These are phyloP conservation scores for Glycine soja DNA, from an alignment of 306 rosid species.

Conservation along the genomic window DNA sequence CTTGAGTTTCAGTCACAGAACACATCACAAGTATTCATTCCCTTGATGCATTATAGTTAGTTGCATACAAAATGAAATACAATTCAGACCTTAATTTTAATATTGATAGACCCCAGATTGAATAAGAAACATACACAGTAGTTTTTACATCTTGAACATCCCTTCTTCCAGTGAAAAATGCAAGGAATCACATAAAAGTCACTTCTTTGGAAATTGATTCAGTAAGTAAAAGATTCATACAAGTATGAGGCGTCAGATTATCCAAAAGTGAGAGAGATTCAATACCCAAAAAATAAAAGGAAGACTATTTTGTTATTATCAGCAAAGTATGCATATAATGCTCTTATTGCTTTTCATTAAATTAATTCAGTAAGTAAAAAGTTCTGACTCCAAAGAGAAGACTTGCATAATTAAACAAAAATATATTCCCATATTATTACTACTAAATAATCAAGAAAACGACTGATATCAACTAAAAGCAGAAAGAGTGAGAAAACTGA, in stretches of 20 bases:
- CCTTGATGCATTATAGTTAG: slow-evolving; percentile 16
- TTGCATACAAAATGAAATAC: background rate
- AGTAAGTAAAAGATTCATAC: background rate
- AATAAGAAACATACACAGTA: slow-evolving; percentile 21
- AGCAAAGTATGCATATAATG: background rate
- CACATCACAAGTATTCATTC: slow-evolving; percentile 12
- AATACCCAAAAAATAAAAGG: background rate
- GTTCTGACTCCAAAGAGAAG: slow-evolving; percentile 40
- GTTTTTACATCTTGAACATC: background rate
- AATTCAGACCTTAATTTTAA: background rate
- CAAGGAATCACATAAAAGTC: background rate
- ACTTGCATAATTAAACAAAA: background rate
- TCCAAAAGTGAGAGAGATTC: slow-evolving; percentile 3
- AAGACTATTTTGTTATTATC: slow-evolving; percentile 3
- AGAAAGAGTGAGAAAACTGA: slow-evolving; percentile 20
- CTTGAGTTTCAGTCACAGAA: slow-evolving; percentile 15
- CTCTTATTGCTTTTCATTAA: slow-evolving; percentile 26
- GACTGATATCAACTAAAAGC: slow-evolving; percentile 34
- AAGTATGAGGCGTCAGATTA: slow-evolving; percentile 4
- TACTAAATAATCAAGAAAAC: slow-evolving; percentile 28
- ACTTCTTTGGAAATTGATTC: slow-evolving; percentile 8
- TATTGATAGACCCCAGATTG: slow-evolving; percentile 9
- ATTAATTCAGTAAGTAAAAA: background rate
- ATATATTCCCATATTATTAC: slow-evolving; percentile 1
- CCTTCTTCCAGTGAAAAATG: slow-evolving; percentile 24